Conservation (phyloP, 441 rosid genomes). For the Bruguiera hainesii region DNA sequence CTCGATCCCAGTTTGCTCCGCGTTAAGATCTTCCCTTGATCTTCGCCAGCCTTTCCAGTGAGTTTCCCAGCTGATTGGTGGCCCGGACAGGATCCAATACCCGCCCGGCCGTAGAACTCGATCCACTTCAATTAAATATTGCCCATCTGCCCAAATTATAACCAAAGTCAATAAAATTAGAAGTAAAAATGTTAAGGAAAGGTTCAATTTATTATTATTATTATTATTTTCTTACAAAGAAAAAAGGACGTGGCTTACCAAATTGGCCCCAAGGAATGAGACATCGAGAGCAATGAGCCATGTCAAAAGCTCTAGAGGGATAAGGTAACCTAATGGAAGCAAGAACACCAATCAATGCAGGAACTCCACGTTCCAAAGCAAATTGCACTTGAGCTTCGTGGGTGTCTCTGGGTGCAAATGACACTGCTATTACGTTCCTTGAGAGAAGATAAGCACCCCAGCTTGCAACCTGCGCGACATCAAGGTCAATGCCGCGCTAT, state of each 20-base stretch:
- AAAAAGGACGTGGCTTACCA: constrained; percentile 28
- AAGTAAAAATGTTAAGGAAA: neutral
- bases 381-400: constrained; percentile 94
- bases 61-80: constrained; percentile 66
- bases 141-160: constrained; percentile 48
- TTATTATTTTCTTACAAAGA: too few relatives aligned
- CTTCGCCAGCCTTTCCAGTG: constrained; percentile 79
- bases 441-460: constrained; percentile 86
- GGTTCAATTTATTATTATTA: too few relatives aligned
- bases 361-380: constrained; percentile 93
- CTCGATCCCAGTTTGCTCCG: constrained; percentile 63
- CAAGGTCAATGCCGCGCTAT: too few relatives aligned
- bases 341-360: constrained; percentile 76
- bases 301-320: constrained; percentile 81
- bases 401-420: constrained; percentile 91
- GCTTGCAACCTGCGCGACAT: constrained; percentile 66
- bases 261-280: constrained; percentile 77
- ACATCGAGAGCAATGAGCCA: constrained; percentile 98
- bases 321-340: constrained; percentile 81
- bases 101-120: constrained; percentile 87
- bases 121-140: constrained; percentile 77
- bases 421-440: constrained; percentile 60
- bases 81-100: constrained; percentile 87
- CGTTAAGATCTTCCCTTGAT: constrained; percentile 53
- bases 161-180: neutral